Percentiles rank a stretch among this genome's conserved stretches.
Conservation (phyloP, 441 rosid species). For the Pelargonium fulgidum region DNA sequence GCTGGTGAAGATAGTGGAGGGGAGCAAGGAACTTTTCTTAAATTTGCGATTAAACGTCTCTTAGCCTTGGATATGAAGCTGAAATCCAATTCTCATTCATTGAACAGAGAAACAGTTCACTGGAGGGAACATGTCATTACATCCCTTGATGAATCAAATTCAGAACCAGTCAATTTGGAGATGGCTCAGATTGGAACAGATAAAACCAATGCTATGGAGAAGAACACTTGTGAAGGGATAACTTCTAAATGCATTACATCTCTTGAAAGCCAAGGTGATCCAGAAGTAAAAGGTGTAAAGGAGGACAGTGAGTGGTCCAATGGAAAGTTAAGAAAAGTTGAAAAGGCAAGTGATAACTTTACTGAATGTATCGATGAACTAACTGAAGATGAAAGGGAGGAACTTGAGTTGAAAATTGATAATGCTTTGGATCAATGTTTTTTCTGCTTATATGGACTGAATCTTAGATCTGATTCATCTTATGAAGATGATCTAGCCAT, state of each 20-base stretch:
- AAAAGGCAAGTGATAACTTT: slow-evolving; percentile 31
- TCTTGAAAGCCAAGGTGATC: slow-evolving; percentile 22
- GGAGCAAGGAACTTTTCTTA: slow-evolving; percentile 90
- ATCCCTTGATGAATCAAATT: slow-evolving; percentile 33
- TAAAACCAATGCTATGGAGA: slow-evolving; percentile 29
- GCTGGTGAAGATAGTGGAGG: slow-evolving; percentile 70
- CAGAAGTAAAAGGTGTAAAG: slow-evolving; percentile 26
- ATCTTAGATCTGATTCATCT: slow-evolving; percentile 85
- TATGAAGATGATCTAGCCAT: slow-evolving; percentile 84
- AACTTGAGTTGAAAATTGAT: slow-evolving; percentile 78
- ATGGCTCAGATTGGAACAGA: slow-evolving; percentile 34
- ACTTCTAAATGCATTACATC: slow-evolving; percentile 23
- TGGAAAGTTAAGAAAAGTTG: slow-evolving; percentile 31
- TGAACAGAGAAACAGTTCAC: slow-evolving; percentile 36
- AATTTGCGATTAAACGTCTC: slow-evolving; percentile 90
- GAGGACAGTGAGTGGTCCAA: slow-evolving; percentile 18
- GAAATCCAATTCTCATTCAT: slow-evolving; percentile 56
- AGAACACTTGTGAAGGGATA: slow-evolving; percentile 37
- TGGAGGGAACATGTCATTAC: slow-evolving; percentile 33
- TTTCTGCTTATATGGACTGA: slow-evolving; percentile 95
- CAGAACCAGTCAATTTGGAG: slow-evolving; percentile 37
- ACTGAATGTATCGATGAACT: slow-evolving; percentile 41
- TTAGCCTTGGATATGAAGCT: slow-evolving; percentile 89
- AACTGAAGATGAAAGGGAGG: slow-evolving; percentile 77
- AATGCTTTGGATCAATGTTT: slow-evolving; percentile 95